Evolutionary conservation across 2,329 filamentous ascomycete genomes (phyloP), one percentile per base, ranked within the genome.

Genomic region (Pyricularia grisea): DNA sequence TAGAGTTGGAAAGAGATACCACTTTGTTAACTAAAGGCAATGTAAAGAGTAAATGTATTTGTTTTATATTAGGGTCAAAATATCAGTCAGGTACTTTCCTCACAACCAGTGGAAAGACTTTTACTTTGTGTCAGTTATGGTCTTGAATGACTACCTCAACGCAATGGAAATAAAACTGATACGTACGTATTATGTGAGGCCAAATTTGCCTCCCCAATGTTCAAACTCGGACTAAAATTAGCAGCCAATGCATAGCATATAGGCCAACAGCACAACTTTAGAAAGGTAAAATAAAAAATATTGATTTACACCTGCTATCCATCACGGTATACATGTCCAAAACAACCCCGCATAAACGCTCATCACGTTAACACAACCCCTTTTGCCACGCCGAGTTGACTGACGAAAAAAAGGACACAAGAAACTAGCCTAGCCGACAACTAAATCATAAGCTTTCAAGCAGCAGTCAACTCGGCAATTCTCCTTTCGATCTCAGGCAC

Each of bases 401-500:
- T 9, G 20, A n/a, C 0, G n/a, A n/a, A 55, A n/a, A 12, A 55
- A 33, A 33, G 27, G 27, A 2, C 58, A 12, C 58, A 25, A 60
- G 7, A 60, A 27, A 61, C 33, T 25, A 25, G 2, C 58, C 58
- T 4, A 25, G 4, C 17, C 58, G 12, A 14, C 23, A n/a, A 61
- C 11, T 10, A 61, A 28, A 5, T 17, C 65, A 42, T 27, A 3
- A 4, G 36, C 12, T 55, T 30, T 66, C 66, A 80, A 64, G 75
- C 77, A 36, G 83, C 83, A 69, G 84, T 92, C 78, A 98, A 80
- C 80, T 98, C 94, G 20, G 84, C 88, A 76, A 98, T 89, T 69
- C 95, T 85, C 77, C 90, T 89, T 84, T 97, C 90, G 72, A 97
- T 86, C 75, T 97, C 94, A 0, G 93, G 93, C 10, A 98, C 91